Evolutionary conservation across 768 basidiomycete species (phyloP).

Genomic region (Nidularia sp.): DNA sequence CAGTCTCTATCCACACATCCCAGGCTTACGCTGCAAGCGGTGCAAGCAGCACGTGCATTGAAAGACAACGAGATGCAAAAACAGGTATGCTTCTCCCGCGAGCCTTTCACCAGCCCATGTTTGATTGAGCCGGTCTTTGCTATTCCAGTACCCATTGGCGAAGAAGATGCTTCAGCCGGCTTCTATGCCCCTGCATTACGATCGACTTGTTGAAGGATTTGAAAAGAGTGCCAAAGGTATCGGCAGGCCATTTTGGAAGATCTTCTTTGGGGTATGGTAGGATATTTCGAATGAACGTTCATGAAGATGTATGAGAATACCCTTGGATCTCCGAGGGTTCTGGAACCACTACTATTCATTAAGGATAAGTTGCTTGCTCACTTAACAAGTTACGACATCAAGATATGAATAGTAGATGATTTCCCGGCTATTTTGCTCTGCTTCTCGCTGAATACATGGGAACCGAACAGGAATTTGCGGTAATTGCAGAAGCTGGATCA

Average conservation of each 20-base stretch:
- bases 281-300: background rate
- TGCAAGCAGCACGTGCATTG: constrained; percentile 54
- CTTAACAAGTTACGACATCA: too few relatives aligned
- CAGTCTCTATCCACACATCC: constrained; percentile 65
- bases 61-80: constrained; percentile 50
- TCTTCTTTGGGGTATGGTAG: constrained; percentile 77
- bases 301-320: too few relatives aligned
- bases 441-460: too few relatives aligned
- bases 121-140: constrained; percentile 3
- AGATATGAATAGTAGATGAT: too few relatives aligned
- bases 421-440: too few relatives aligned
- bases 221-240: constrained; percentile 77
- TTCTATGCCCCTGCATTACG: constrained; percentile 71
- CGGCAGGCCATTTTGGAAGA: constrained; percentile 78
- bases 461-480: too few relatives aligned
- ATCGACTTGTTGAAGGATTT: constrained; percentile 67
- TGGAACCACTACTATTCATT: too few relatives aligned
- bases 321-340: too few relatives aligned
- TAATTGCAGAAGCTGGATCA: too few relatives aligned
- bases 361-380: too few relatives aligned
- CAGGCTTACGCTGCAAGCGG: constrained; percentile 56
- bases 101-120: constrained; percentile 9
- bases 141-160: constrained; percentile 60
- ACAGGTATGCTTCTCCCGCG: constrained; percentile 47
- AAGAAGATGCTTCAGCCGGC: constrained; percentile 61